Conservation (phyloP, 2,329 filamentous ascomycete genomes). For the Aureobasidium leucospermi region DNA sequence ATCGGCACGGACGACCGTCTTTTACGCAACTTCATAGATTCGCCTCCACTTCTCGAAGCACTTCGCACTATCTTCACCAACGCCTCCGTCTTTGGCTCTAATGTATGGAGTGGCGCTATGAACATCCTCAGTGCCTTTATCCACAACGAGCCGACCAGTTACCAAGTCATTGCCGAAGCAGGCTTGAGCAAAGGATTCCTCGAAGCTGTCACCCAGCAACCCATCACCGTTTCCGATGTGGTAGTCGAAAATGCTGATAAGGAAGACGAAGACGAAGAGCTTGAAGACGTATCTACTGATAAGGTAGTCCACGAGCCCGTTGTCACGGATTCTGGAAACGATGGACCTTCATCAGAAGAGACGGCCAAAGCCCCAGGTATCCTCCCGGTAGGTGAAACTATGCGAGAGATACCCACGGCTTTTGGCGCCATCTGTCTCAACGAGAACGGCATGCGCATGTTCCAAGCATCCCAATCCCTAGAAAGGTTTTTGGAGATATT, state of each 20-base stretch:
- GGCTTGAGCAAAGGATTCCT: conserved; percentile 82
- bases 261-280: not conserved
- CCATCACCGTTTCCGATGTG: conserved; percentile 22
- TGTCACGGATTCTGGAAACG: not conserved
- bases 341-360: not conserved
- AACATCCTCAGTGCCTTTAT: conserved; percentile 93
- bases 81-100: conserved; percentile 72
- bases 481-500: conserved; percentile 94
- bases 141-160: conserved; percentile 97
- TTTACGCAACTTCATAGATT: conserved; percentile 88
- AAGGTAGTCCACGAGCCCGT: not conserved
- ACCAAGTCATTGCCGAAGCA: conserved; percentile 89
- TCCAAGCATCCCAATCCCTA: conserved; percentile 73
- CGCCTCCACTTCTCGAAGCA: conserved; percentile 71
- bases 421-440: conserved; percentile 94
- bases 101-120: conserved; percentile 92
- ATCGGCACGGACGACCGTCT: conserved; percentile 77
- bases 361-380: conserved; percentile 59
- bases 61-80: conserved; percentile 77
- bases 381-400: conserved; percentile 79
- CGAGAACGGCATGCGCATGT: conserved; percentile 76
- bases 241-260: conserved; percentile 2
- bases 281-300: not conserved
- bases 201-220: conserved; percentile 60
- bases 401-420: conserved; percentile 76